phyloP scores from a whole-genome alignment of 805 yeast species.

The Ogataea naganishii region DNA sequence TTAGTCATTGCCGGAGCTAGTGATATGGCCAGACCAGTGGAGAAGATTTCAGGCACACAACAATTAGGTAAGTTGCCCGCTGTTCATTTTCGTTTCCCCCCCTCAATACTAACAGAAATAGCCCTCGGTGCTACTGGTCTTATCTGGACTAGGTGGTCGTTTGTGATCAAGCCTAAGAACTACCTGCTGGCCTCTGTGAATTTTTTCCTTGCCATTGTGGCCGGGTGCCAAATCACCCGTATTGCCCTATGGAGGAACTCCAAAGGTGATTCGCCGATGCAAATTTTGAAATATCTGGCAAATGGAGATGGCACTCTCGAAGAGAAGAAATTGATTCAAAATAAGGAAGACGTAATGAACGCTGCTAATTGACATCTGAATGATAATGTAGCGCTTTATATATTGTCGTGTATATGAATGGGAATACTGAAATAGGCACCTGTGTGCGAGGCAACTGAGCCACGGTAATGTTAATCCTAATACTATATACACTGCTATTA shows the following conservation, averaged over 20 bases:
- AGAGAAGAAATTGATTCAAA: not conserved
- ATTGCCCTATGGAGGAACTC: constrained; percentile 56
- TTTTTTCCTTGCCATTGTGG: constrained; percentile 86
- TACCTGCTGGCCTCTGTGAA: constrained; percentile 84
- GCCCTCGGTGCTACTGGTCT: constrained; percentile 88
- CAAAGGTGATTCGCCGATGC: constrained; percentile 51
- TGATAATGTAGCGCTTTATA: no score
- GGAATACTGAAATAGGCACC: no score
- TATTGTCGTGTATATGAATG: no score
- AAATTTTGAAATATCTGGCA: constrained; percentile 50
- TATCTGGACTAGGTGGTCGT: constrained; percentile 98
- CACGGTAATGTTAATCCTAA: no score
- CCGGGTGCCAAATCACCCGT: constrained; percentile 75
- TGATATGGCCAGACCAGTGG: constrained; percentile 87
- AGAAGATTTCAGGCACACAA: constrained; percentile 83
- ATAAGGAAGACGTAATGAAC: no score
- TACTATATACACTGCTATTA: no score
- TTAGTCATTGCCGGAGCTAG: constrained; percentile 86
- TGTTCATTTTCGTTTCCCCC: not conserved
- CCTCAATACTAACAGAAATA: constrained; percentile 6
- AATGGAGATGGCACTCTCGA: constrained; percentile 28
- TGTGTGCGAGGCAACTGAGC: no score
- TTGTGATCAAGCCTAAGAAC: constrained; percentile 86
- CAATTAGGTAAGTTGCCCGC: constrained; percentile 32
- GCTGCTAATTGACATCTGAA: not conserved